Evolutionary conservation across 495 filamentous ascomycete species (phyloP).

Genomic region (Zalerion maritima): DNA sequence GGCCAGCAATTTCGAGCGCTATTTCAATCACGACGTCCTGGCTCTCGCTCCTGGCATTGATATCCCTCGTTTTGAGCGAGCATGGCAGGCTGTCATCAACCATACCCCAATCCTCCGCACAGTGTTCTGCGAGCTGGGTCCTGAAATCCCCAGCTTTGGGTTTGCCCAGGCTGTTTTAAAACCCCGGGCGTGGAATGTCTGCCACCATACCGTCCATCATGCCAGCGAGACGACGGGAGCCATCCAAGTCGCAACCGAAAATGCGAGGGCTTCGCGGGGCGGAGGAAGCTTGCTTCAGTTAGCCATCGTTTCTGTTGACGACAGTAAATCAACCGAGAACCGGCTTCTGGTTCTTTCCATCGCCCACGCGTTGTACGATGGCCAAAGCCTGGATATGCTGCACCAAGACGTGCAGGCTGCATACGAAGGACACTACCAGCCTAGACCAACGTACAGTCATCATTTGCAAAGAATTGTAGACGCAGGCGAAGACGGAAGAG

Average conservation of each 20-base stretch:
- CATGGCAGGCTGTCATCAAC: constrained; percentile 44
- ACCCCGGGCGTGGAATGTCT: no score
- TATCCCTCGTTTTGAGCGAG: constrained; percentile 32
- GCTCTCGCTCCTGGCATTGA: constrained; percentile 37
- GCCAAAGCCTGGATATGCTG: constrained; percentile 52
- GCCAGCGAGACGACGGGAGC: constrained; percentile 10
- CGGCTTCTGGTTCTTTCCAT: constrained; percentile 52
- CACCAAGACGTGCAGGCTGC: constrained; percentile 49
- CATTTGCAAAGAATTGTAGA: constrained; percentile 32
- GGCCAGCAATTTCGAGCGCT: constrained; percentile 46
- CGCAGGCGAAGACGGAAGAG: constrained; percentile 19
- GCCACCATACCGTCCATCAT: constrained; percentile 9
- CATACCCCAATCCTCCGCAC: constrained; percentile 60
- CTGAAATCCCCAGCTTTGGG: no score
- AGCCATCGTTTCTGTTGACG: constrained; percentile 4
- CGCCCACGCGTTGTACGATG: constrained; percentile 69
- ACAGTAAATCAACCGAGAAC: constrained; percentile 14
- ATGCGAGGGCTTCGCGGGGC: constrained; percentile 10
- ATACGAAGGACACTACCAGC: constrained; percentile 28
- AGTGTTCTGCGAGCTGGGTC: constrained; percentile 48
- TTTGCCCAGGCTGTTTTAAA: no score
- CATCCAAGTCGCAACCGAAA: constrained; percentile 13
- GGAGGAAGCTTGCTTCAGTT: neutral
- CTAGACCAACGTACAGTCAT: constrained; percentile 28
- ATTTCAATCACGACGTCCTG: constrained; percentile 68